These are phyloP conservation scores for Forsythia suspensa DNA, from an alignment of 257 asterid genomes.

Conservation along the genomic window DNA sequence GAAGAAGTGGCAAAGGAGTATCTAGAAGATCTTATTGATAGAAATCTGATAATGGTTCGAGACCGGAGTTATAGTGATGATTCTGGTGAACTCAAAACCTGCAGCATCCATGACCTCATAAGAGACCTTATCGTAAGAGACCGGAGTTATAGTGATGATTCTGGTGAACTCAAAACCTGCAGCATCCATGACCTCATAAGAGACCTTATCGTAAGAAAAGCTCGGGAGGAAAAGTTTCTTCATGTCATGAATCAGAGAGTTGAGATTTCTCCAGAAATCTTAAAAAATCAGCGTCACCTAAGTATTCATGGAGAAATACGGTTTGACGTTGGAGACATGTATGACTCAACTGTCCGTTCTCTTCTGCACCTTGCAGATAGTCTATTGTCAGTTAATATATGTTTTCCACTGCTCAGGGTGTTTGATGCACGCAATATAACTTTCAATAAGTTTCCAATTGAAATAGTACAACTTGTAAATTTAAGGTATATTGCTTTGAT, in stretches of 20 bases:
- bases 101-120: too few species aligned
- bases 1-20: not conserved
- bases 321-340: not conserved
- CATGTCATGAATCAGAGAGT: too few species aligned
- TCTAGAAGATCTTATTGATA: not conserved
- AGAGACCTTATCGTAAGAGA: too few species aligned
- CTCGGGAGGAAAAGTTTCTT: not conserved
- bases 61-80: not conserved
- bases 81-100: too few species aligned
- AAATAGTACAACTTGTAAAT: not conserved
- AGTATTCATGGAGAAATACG: not conserved
- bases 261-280: not conserved
- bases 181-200: not conserved
- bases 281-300: not conserved
- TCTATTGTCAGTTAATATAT: too few species aligned
- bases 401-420: not conserved
- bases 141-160: not conserved
- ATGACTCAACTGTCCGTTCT: not conserved
- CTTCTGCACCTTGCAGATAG: not conserved
- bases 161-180: conserved; percentile 1
- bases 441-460: not conserved
- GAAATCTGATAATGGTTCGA: not conserved
- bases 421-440: not conserved
- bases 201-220: not conserved
- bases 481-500: not conserved